Conservation (phyloP, 2,329 filamentous ascomycete genomes). For the Herpotrichia juniperi region DNA sequence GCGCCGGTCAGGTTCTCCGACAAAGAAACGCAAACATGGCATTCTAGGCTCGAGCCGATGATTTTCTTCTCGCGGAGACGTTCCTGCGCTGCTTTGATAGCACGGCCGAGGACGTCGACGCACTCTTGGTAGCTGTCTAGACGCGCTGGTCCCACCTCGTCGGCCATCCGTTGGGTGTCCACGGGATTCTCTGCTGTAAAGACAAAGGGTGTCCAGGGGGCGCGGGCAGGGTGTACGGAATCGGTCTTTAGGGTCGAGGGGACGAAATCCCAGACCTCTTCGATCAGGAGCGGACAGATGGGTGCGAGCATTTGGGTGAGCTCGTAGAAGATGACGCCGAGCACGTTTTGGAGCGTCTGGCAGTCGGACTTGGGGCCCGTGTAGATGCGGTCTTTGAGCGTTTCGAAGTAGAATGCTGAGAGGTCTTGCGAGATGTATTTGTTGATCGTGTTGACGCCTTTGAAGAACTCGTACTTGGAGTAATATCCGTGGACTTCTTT, state of each 20-base stretch:
- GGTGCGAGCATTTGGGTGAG: constrained; percentile 81
- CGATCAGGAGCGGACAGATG: constrained; percentile 80
- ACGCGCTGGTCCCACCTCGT: neutral
- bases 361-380: constrained; percentile 74
- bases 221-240: constrained; percentile 32
- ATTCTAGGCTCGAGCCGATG: constrained; percentile 82
- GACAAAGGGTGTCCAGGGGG: constrained; percentile 29
- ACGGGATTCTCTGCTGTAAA: constrained; percentile 33
- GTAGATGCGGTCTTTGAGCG: constrained; percentile 89
- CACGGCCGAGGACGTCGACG: constrained; percentile 61
- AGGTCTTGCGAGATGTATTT: constrained; percentile 82
- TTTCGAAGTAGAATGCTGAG: constrained; percentile 93
- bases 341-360: constrained; percentile 60
- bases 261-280: constrained; percentile 84
- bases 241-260: constrained; percentile 65
- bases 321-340: constrained; percentile 70
- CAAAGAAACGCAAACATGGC: constrained; percentile 65
- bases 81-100: constrained; percentile 79
- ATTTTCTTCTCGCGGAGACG: constrained; percentile 71
- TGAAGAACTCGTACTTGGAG: constrained; percentile 80
- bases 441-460: constrained; percentile 74
- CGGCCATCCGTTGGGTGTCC: neutral
- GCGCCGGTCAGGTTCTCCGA: neutral
- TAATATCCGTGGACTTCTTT: constrained; percentile 69
- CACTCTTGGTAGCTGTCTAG: constrained; percentile 33